A percentile compares a stretch with the other conserved stretches of the same genome.
Conservation (phyloP, 371 early-diverging fungal genomes). For the Mycotypha africana region DNA sequence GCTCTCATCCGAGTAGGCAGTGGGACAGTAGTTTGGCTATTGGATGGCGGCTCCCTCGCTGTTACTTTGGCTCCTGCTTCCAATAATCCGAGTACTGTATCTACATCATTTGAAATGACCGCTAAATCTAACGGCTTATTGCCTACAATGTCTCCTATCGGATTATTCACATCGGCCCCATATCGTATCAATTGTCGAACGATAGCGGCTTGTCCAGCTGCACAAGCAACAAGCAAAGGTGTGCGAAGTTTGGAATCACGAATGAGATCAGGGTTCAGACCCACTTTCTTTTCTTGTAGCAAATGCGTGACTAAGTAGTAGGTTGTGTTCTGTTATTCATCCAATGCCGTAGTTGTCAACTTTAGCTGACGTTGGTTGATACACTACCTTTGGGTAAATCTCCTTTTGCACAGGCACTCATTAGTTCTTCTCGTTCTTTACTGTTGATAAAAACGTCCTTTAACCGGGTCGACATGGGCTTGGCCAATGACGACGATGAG, state of each 20-base stretch:
- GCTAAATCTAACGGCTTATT: conserved; percentile 44
- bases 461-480: conserved; percentile 16
- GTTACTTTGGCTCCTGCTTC: conserved; percentile 25
- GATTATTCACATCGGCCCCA: conserved; percentile 44
- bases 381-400: conserved; percentile 34
- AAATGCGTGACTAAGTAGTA: conserved; percentile 33
- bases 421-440: conserved; percentile 33
- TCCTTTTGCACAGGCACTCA: conserved; percentile 35
- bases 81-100: conserved; percentile 34
- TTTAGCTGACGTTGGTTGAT: no score
- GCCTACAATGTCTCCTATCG: conserved; percentile 42
- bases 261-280: conserved; percentile 35
- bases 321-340: background rate
- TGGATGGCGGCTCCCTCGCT: background rate
- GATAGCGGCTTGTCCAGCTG: conserved; percentile 37
- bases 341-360: background rate
- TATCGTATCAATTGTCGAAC: conserved; percentile 24
- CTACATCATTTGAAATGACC: conserved; percentile 39
- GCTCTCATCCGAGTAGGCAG: conserved; percentile 10
- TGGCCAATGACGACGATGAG: no score
- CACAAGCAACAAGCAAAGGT: conserved; percentile 41
- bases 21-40: background rate
- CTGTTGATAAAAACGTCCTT: conserved; percentile 29
- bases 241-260: conserved; percentile 42
- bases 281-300: conserved; percentile 17